Conservation (phyloP, 225 moss, liverwort and hornwort species). For the Rhytidiadelphus loreus region DNA sequence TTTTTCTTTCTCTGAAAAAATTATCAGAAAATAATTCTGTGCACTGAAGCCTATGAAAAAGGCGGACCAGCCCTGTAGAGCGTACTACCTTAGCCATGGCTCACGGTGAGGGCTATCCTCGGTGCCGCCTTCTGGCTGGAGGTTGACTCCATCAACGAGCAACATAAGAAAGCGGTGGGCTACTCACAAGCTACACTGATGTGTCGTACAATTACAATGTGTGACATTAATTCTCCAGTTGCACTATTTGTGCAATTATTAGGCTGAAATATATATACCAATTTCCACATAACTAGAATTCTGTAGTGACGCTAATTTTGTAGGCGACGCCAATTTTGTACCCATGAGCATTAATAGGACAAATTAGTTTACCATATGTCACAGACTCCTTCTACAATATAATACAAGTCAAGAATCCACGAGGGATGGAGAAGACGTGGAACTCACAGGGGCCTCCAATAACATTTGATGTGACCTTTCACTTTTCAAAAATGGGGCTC, state of each 20-base stretch:
- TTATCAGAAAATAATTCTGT: too few relatives aligned
- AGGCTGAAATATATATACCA: background rate
- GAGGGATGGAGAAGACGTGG: background rate
- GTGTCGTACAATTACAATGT: background rate
- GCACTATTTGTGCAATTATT: background rate
- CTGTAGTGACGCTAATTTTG: background rate
- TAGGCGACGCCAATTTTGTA: background rate
- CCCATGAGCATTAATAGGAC: background rate
- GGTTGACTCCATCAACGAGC: background rate
- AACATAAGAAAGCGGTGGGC: background rate
- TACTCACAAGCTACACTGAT: background rate
- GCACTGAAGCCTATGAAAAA: too few relatives aligned
- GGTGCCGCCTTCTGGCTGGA: background rate
- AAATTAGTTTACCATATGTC: too few relatives aligned
- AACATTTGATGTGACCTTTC: background rate
- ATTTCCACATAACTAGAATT: background rate
- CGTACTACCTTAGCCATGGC: background rate
- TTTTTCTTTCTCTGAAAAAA: too few relatives aligned
- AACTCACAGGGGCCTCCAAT: background rate
- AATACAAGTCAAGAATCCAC: background rate
- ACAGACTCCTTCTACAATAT: background rate
- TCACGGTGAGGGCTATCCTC: background rate
- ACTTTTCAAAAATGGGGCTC: background rate
- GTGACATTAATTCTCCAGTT: background rate
- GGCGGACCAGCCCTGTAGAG: too few relatives aligned